Evolutionary conservation across 75 land plant genomes (phyloP).

Genomic region (Pinus taeda): DNA sequence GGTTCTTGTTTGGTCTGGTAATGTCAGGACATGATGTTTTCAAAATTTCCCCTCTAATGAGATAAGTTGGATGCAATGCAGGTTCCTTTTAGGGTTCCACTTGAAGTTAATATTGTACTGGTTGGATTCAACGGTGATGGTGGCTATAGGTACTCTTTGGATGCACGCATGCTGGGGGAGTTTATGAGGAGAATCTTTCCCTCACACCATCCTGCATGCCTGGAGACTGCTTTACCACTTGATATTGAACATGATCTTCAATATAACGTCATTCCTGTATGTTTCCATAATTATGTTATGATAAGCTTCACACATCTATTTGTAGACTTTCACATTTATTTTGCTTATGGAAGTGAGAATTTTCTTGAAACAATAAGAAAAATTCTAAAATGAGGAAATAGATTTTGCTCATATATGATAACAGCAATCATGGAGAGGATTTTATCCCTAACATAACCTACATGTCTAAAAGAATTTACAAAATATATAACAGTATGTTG

Average conservation of each 20-base stretch:
- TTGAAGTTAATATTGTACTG: slow-evolving; percentile 89
- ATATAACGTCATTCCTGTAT: slow-evolving; percentile 85
- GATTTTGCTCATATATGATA: too few relatives aligned
- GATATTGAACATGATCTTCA: slow-evolving; percentile 92
- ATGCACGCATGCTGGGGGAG: slow-evolving; percentile 61
- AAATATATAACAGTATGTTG: not conserved
- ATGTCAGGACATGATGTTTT: not conserved
- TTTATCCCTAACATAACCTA: too few relatives aligned
- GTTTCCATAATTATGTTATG: slow-evolving; percentile 10
- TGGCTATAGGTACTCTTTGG: slow-evolving; percentile 74
- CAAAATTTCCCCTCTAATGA: slow-evolving; percentile 3
- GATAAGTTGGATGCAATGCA: slow-evolving; percentile 23
- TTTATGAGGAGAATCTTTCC: slow-evolving; percentile 68
- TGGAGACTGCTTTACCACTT: slow-evolving; percentile 83
- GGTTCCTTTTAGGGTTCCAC: slow-evolving; percentile 94
- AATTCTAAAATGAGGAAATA: too few relatives aligned
- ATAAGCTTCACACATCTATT: not conserved
- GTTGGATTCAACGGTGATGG: slow-evolving; percentile 92
- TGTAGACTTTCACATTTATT: not conserved
- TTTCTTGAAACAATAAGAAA: not conserved
- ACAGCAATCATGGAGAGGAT: too few relatives aligned
- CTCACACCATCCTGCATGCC: slow-evolving; percentile 80
- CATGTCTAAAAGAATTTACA: too few relatives aligned
- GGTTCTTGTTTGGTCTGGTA: not conserved
- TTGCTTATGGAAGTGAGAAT: not conserved